A percentile compares a stretch with the other conserved stretches of the same genome.
These are phyloP conservation scores for Trichoderma reesei DNA, from an alignment of 495 filamentous ascomycete genomes.

Conservation along the genomic window DNA sequence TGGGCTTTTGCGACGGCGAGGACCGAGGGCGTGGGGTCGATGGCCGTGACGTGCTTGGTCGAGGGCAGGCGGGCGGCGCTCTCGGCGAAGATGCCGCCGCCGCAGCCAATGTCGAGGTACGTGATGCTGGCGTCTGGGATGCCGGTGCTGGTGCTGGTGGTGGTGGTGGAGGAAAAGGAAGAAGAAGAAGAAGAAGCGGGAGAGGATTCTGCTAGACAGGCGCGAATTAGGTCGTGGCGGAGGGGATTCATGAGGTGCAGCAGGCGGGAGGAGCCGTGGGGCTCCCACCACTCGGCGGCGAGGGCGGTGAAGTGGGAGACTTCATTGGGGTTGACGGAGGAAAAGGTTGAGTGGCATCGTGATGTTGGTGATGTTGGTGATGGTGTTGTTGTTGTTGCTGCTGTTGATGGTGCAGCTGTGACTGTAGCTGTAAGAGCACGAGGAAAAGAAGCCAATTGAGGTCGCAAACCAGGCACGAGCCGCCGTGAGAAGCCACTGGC, in stretches of 20 bases:
- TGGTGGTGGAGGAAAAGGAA: too few species aligned
- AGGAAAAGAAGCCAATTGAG: neutral
- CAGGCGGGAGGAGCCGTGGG: conserved; percentile 80
- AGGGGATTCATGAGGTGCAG: conserved; percentile 98
- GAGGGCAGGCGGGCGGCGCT: conserved; percentile 66
- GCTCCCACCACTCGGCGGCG: conserved; percentile 95
- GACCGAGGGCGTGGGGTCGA: conserved; percentile 76
- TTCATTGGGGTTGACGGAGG: conserved; percentile 75
- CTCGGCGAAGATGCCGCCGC: conserved; percentile 93
- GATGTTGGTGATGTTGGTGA: neutral
- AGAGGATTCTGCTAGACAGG: conserved; percentile 52
- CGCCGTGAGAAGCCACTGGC: neutral
- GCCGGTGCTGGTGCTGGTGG: too few species aligned
- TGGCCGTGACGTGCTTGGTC: conserved; percentile 62
- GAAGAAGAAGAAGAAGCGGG: conserved; percentile 18
- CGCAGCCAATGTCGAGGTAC: conserved; percentile 92
- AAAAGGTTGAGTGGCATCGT: conserved; percentile 26
- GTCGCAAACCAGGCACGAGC: neutral
- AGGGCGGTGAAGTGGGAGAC: conserved; percentile 90
- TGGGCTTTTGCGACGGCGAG: conserved; percentile 70
- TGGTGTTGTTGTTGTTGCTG: neutral
- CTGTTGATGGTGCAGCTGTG: neutral
- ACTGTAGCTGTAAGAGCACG: neutral
- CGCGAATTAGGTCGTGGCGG: conserved; percentile 80
- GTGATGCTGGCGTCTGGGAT: conserved; percentile 27